Conservation (phyloP, 768 basidiomycete species). For the Podaxis mareebaensis region DNA sequence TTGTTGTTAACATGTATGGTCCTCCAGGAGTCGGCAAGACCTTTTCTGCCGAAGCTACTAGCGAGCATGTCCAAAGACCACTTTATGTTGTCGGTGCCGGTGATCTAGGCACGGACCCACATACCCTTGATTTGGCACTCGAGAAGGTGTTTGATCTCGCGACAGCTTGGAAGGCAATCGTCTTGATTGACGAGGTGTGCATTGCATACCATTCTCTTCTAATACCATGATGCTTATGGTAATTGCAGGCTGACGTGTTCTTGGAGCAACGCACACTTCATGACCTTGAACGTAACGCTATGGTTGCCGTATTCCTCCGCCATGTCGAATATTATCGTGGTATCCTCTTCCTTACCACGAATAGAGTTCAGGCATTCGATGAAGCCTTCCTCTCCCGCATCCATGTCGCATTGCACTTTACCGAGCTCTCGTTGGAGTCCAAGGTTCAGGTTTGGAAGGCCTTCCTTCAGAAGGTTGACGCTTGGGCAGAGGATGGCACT, state of each 20-base stretch:
- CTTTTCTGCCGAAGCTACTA: constrained; percentile 60
- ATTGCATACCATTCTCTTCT: not conserved
- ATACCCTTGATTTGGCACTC: constrained; percentile 42
- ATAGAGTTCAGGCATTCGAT: constrained; percentile 60
- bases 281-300: constrained; percentile 66
- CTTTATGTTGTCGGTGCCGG: constrained; percentile 57
- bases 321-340: constrained; percentile 60
- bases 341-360: constrained; percentile 58
- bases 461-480: constrained; percentile 51
- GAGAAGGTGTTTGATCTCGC: constrained; percentile 52
- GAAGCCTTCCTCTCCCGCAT: constrained; percentile 70
- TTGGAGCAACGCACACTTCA: constrained; percentile 67
- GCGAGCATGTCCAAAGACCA: constrained; percentile 53
- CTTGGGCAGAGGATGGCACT: constrained; percentile 24
- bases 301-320: constrained; percentile 69
- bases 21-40: constrained; percentile 66
- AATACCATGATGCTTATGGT: constrained; percentile 13
- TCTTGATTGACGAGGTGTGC: constrained; percentile 53
- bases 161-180: constrained; percentile 61
- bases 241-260: constrained; percentile 63
- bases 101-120: constrained; percentile 51
- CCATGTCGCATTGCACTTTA: constrained; percentile 67
- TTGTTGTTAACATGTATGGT: constrained; percentile 58
- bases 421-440: constrained; percentile 52
- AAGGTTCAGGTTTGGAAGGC: constrained; percentile 64